Evolutionary conservation across 805 yeast species (phyloP), one percentile per base, ranked within the genome.

Genomic region (Monosporozyma servazzii): DNA sequence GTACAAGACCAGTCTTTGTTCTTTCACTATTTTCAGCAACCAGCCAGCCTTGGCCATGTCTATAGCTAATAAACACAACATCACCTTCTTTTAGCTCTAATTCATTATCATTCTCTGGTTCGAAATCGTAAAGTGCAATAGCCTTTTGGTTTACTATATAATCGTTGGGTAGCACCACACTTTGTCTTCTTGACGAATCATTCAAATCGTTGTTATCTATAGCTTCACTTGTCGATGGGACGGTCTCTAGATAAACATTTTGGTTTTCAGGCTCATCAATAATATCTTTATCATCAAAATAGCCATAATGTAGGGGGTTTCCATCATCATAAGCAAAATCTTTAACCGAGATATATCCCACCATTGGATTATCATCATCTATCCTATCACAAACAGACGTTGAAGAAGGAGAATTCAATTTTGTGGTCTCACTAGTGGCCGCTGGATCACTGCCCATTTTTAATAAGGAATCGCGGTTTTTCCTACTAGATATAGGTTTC

Each of bases 11-110:
- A 11, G 95, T 86, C 55, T 59, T 59, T 1, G 66, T 60, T 18
- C 64, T 57, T 20, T 54, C 58, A 21, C 58, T 90, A 54, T 62
- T 62, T 58, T 80, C 82, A 0, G 97, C 98, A 48, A 93, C 97
- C 3, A 93, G 76, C 99, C 99, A 93, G 7, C 99, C 99, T 66
- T 91, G 97, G 25, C 98, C 98, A 66, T 91, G 96, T 52, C 95
- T 80, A 66, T 90, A 91, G 53, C 84, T 81, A 30, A 93, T 85
- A 79, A 89, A 84, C 2, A 93, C 80, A 13, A 80, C 67, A 68
- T 93, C 97, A 36, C 96, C 96, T 59, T 85, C 95, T 13, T 62
- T 69, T 31, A 93, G 71, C 10, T 76, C 79, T 45, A 90, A 79
- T 62, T 93, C 99, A 67, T 93, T 93, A 59, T 88, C 96, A 66